phyloP scores from a whole-genome alignment of 1,284 basidiomycete genomes.

The Veloboletus limbatus region DNA sequence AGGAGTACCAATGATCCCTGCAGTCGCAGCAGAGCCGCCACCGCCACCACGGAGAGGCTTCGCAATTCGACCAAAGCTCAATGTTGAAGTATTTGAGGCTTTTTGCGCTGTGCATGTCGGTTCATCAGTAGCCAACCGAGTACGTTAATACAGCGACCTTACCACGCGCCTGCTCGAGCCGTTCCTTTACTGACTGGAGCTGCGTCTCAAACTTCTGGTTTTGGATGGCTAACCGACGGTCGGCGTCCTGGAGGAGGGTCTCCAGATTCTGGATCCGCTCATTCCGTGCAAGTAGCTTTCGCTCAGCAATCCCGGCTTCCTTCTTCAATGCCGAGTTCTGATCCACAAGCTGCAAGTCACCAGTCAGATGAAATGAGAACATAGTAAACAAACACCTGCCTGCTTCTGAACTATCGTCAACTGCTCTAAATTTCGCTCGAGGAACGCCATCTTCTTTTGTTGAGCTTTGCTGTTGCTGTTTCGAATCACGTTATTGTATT shows the following conservation, averaged over 20 bases:
- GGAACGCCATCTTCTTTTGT: conserved; percentile 99
- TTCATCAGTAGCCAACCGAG: conserved; percentile 15
- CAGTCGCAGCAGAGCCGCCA: conserved; percentile 56
- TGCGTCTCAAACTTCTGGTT: conserved; percentile 96
- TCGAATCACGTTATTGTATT: conserved; percentile 97
- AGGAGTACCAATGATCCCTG: conserved; percentile 40
- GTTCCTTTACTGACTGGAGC: conserved; percentile 86
- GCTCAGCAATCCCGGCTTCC: conserved; percentile 95
- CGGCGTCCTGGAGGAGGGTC: conserved; percentile 87
- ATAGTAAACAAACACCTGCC: conserved; percentile 42
- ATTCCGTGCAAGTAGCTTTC: conserved; percentile 93
- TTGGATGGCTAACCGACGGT: conserved; percentile 85
- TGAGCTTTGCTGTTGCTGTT: conserved; percentile 98
- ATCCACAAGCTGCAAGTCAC: conserved; percentile 79
- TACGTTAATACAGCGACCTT: conserved; percentile 31
- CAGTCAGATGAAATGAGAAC: conserved; percentile 2
- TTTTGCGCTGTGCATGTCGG: conserved; percentile 62
- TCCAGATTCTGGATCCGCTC: conserved; percentile 98
- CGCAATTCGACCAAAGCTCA: conserved; percentile 91
- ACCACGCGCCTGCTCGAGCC: conserved; percentile 91
- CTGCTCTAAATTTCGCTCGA: conserved; percentile 97
- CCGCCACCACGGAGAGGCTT: conserved; percentile 94
- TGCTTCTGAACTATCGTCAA: conserved; percentile 97
- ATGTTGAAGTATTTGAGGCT: conserved; percentile 60
- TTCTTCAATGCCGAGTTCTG: conserved; percentile 98